Evolutionary conservation across 192 early-diverging fungal genomes (phyloP).

Genomic region (Coemansia sp.): DNA sequence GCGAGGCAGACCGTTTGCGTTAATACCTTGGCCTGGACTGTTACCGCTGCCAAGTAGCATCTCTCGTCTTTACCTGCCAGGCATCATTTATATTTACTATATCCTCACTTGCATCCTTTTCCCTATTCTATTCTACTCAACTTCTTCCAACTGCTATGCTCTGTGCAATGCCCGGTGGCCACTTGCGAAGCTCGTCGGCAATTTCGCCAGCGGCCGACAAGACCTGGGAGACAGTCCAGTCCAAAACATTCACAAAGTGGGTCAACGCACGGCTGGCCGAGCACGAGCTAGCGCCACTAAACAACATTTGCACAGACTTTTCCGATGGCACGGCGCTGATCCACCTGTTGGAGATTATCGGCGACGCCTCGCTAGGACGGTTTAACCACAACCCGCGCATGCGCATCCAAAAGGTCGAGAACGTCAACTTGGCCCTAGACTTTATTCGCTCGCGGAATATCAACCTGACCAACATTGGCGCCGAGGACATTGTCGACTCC

Average conservation of each 20-base stretch:
- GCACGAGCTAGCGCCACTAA: slow-evolving; percentile 49
- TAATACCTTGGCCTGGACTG: neutral
- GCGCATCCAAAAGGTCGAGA: slow-evolving; percentile 95
- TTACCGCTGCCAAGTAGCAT: neutral
- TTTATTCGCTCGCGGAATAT: slow-evolving; percentile 89
- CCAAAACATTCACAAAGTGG: slow-evolving; percentile 89
- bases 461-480: slow-evolving; percentile 92
- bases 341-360: slow-evolving; percentile 89
- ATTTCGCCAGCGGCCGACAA: slow-evolving; percentile 38
- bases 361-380: slow-evolving; percentile 80
- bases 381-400: slow-evolving; percentile 89
- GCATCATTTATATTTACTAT: neutral
- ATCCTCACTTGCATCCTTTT: neutral
- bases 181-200: slow-evolving; percentile 22
- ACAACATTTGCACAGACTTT: slow-evolving; percentile 64
- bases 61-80: slow-evolving; percentile 7
- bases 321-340: slow-evolving; percentile 70
- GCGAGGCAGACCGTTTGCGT: neutral
- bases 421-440: slow-evolving; percentile 91
- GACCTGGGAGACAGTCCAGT: slow-evolving; percentile 87
- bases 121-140: neutral
- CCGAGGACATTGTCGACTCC: slow-evolving; percentile 95
- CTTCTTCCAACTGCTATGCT: slow-evolving; percentile 15
- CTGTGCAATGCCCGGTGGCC: slow-evolving; percentile 38
- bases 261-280: slow-evolving; percentile 75